These are phyloP conservation scores for Nemania sp. DNA, from an alignment of 2,329 filamentous ascomycete species.

Conservation along the genomic window DNA sequence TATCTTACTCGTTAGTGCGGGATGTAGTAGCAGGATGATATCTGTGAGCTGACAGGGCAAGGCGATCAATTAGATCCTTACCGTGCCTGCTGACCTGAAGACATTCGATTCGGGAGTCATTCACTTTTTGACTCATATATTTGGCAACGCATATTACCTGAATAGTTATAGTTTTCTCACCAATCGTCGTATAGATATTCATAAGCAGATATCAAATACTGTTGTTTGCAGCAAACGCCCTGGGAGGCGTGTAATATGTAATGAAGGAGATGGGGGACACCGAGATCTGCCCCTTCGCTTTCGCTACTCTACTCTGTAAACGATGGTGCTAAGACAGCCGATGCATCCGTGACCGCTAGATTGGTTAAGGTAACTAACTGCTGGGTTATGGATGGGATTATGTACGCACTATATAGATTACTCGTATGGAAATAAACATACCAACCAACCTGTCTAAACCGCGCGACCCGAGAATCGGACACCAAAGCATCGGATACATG, in stretches of 20 bases:
- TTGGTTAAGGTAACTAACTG: background rate
- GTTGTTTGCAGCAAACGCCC: background rate
- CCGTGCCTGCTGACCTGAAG: background rate
- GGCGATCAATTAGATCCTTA: slow-evolving; percentile 2
- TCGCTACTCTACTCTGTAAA: background rate
- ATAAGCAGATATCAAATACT: background rate
- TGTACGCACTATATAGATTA: background rate
- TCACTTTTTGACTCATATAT: background rate
- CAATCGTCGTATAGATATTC: background rate
- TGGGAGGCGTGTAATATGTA: background rate
- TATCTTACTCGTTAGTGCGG: background rate
- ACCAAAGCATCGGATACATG: too few species aligned
- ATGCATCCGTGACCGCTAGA: background rate
- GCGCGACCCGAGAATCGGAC: too few species aligned
- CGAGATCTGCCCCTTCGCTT: background rate
- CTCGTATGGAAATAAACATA: background rate
- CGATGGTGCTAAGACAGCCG: background rate
- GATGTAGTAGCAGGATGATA: background rate
- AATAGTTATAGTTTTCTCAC: background rate
- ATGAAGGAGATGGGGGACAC: slow-evolving; percentile 23
- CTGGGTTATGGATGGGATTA: background rate
- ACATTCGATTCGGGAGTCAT: background rate
- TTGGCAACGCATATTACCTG: background rate
- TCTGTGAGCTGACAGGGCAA: background rate
- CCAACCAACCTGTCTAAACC: too few species aligned